Percentiles rank a stretch among this genome's conserved stretches.
Conservation (phyloP, 2,329 filamentous ascomycete genomes). For the Ceratocystis destructans region DNA sequence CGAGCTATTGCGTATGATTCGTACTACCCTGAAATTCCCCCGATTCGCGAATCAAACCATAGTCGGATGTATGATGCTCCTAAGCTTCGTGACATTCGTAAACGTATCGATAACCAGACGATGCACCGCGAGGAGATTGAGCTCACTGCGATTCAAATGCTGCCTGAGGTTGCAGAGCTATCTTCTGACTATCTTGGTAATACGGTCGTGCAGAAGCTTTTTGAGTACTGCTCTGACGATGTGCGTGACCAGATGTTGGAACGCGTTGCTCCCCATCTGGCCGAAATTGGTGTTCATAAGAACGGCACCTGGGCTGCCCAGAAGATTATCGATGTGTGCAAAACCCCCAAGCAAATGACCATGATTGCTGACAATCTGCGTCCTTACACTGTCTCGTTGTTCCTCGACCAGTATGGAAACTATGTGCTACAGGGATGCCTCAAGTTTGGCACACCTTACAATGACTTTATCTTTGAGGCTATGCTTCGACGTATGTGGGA, state of each 20-base stretch:
- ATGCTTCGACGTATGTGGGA: constrained; percentile 95
- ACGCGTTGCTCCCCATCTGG: constrained; percentile 79
- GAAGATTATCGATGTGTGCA: constrained; percentile 96
- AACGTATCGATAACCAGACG: constrained; percentile 91
- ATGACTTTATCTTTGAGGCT: constrained; percentile 94
- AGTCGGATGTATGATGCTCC: constrained; percentile 85
- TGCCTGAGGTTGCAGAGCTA: constrained; percentile 89
- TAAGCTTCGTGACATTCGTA: constrained; percentile 86
- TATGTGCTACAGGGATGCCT: constrained; percentile 95
- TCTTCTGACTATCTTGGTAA: constrained; percentile 95
- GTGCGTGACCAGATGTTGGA: constrained; percentile 83
- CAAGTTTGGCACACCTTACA: constrained; percentile 77
- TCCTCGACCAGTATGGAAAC: constrained; percentile 96
- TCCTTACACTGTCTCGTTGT: constrained; percentile 77
- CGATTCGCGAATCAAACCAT: constrained; percentile 76
- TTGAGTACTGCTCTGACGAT: constrained; percentile 85
- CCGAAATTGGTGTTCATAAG: constrained; percentile 96
- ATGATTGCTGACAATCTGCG: constrained; percentile 74
- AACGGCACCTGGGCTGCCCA: constrained; percentile 98
- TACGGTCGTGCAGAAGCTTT: constrained; percentile 98
- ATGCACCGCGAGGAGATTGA: constrained; percentile 80
- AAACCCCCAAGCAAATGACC: constrained; percentile 67
- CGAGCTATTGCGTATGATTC: constrained; percentile 59
- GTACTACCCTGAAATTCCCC: constrained; percentile 73
- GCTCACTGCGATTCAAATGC: constrained; percentile 81